Evolutionary conservation across 495 filamentous ascomycete genomes (phyloP), one percentile per base, ranked within the genome.

Genomic region (Penicillium egyptiacum): DNA sequence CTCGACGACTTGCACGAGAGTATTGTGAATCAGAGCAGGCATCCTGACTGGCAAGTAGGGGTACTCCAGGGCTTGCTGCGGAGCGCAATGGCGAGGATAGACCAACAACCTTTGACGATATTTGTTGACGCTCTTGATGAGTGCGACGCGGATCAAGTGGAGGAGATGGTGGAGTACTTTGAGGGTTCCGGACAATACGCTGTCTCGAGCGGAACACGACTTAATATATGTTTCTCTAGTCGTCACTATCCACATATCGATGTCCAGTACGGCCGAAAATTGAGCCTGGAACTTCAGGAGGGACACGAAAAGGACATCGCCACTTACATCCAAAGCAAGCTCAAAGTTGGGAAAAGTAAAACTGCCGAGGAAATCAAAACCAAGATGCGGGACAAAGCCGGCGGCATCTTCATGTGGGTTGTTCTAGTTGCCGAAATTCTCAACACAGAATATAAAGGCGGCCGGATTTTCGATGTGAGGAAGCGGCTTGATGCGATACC

Each of bases 401-500:
- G 67, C 5, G 75, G 79, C 0, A 58, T 81, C 10, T 83, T 83
- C 35, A 72, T 81, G 60, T 82, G 78, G 79, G 71, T 77, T 14
- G 68, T 75, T 2, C 57, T 79, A 2, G 75, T 81, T 20, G 70
- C 77, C 10, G 65, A 71, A 3, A 79, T 80, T 16, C 58, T 82
- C 11, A 79, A 77, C 51, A 67, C 61, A 20, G 74, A 78, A 50
- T 62, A 69, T 51, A 59, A 44, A 17, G 50, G 66, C 2, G 68
- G 65, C 44, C 59, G 50, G 11, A 45, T 70, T 25, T 26, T 26
- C 25, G 42, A 54, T 17, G 48, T 72, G 4, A 47, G 57, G 23
- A 58, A 56, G 46, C 60, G 67, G 48, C 70, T 79, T 8, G 50
- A 39, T 42, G 66, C 72, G 48, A 62, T 78, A 40, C 76, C 73